A percentile compares a stretch with the other conserved stretches of the same genome.
Evolutionary conservation across 805 yeast genomes (phyloP).

Genomic region (Starmera quercuum): DNA sequence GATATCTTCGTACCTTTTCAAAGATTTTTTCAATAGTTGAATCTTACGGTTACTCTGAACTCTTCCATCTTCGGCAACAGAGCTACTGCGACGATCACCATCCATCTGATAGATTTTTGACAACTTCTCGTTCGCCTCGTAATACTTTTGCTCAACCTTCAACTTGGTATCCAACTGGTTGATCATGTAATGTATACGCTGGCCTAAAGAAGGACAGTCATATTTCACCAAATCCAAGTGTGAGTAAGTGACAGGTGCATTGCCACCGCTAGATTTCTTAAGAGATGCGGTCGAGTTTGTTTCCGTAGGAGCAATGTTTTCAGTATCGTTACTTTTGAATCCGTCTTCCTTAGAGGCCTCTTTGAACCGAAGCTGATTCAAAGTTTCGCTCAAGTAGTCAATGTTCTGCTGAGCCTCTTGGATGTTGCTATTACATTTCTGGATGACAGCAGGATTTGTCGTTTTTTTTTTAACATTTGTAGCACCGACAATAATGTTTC

Average conservation of each 20-base stretch:
- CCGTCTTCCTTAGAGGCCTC: slow-evolving; percentile 1
- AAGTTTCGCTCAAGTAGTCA: slow-evolving; percentile 74
- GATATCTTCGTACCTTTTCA: slow-evolving; percentile 85
- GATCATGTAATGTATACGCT: slow-evolving; percentile 89
- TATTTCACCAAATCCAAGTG: slow-evolving; percentile 79
- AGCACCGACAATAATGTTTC: slow-evolving; percentile 83
- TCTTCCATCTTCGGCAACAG: slow-evolving; percentile 85
- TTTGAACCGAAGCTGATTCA: slow-evolving; percentile 44
- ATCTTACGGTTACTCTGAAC: slow-evolving; percentile 81
- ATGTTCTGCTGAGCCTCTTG: slow-evolving; percentile 89
- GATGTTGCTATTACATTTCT: slow-evolving; percentile 83
- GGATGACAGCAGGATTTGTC: slow-evolving; percentile 73
- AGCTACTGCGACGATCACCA: slow-evolving; percentile 79
- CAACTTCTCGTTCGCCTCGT: slow-evolving; percentile 86
- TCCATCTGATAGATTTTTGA: slow-evolving; percentile 80
- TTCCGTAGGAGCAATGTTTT: slow-evolving; percentile 1
- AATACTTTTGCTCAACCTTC: slow-evolving; percentile 90
- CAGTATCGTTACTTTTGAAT: background rate
- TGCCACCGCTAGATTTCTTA: slow-evolving; percentile 29
- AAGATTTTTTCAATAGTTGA: slow-evolving; percentile 71
- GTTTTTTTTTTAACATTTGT: slow-evolving; percentile 74
- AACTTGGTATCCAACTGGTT: slow-evolving; percentile 91
- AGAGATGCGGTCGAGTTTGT: slow-evolving; percentile 13
- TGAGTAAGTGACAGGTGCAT: slow-evolving; percentile 37
- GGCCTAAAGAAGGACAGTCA: slow-evolving; percentile 92